These are phyloP conservation scores for Tilletia indica DNA, from an alignment of 1,284 basidiomycete genomes.

Conservation along the genomic window DNA sequence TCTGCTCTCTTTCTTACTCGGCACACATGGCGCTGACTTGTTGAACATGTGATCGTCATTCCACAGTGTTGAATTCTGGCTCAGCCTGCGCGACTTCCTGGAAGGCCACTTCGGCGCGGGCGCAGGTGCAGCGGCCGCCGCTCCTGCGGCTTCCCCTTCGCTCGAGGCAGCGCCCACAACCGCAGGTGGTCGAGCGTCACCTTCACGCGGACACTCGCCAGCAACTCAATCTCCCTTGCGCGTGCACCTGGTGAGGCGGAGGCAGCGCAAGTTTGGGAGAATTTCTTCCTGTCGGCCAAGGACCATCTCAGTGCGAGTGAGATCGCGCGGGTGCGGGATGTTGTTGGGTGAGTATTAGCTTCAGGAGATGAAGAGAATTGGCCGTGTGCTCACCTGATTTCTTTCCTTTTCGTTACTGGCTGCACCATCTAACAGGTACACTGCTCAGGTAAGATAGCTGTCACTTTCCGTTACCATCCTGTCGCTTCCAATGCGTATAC, in stretches of 20 bases:
- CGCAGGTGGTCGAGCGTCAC: slow-evolving; percentile 1
- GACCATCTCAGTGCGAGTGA: slow-evolving; percentile 35
- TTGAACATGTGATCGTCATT: background rate
- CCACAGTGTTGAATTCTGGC: slow-evolving; percentile 46
- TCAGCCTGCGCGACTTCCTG: slow-evolving; percentile 37
- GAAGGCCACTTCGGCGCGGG: slow-evolving; percentile 45
- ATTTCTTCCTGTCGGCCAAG: slow-evolving; percentile 52
- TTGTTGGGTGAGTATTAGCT: slow-evolving; percentile 8
- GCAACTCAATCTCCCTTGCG: slow-evolving; percentile 14
- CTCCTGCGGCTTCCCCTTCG: slow-evolving; percentile 17
- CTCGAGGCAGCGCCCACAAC: slow-evolving; percentile 18
- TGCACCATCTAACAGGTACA: background rate
- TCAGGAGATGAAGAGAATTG: no score
- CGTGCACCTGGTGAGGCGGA: slow-evolving; percentile 45
- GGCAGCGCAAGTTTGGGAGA: slow-evolving; percentile 50
- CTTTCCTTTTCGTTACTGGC: background rate
- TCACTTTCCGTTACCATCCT: background rate
- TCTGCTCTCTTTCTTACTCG: no score
- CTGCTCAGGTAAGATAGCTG: slow-evolving; percentile 1
- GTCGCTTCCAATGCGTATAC: background rate
- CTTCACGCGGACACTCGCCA: slow-evolving; percentile 16
- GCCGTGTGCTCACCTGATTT: background rate
- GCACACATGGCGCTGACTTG: no score
- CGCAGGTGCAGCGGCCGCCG: slow-evolving; percentile 25
- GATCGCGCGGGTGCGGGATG: slow-evolving; percentile 18